A percentile compares a stretch with the other conserved stretches of the same genome.
Conservation (phyloP, 306 rosid genomes). For the Glycyrrhiza uralensis region DNA sequence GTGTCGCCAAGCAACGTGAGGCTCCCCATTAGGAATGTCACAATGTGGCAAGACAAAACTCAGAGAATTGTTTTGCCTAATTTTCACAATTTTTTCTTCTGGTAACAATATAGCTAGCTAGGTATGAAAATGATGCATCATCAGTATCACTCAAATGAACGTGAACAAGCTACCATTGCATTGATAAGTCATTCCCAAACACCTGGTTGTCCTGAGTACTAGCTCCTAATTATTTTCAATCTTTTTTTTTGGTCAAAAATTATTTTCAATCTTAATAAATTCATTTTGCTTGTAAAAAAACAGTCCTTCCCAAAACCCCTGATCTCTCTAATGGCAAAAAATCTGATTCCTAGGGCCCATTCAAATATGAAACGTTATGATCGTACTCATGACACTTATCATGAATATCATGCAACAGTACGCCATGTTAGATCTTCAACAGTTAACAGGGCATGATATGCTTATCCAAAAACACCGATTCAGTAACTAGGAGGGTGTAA, state of each 20-base stretch:
- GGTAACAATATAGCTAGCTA: not conserved
- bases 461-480: not conserved
- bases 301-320: constrained; percentile 22
- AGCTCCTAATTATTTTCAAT: not conserved
- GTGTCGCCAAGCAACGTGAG: constrained; percentile 19
- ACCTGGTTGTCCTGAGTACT: constrained; percentile 28
- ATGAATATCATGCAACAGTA: not conserved
- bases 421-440: not conserved
- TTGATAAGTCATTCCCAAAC: constrained; percentile 48
- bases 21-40: constrained; percentile 38
- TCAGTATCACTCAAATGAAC: constrained; percentile 12
- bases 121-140: constrained; percentile 25
- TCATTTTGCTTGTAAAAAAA: not conserved
- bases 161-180: constrained; percentile 20
- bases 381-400: constrained; percentile 4
- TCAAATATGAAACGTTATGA: constrained; percentile 13
- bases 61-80: constrained; percentile 37
- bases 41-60: constrained; percentile 32
- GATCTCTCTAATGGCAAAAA: constrained; percentile 27
- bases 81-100: constrained; percentile 25
- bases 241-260: no score
- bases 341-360: constrained; percentile 30
- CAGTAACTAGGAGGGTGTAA: not conserved
- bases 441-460: not conserved
- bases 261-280: not conserved